Evolutionary conservation across 495 filamentous ascomycete species (phyloP).

Genomic region (Aspergillus baeticus): DNA sequence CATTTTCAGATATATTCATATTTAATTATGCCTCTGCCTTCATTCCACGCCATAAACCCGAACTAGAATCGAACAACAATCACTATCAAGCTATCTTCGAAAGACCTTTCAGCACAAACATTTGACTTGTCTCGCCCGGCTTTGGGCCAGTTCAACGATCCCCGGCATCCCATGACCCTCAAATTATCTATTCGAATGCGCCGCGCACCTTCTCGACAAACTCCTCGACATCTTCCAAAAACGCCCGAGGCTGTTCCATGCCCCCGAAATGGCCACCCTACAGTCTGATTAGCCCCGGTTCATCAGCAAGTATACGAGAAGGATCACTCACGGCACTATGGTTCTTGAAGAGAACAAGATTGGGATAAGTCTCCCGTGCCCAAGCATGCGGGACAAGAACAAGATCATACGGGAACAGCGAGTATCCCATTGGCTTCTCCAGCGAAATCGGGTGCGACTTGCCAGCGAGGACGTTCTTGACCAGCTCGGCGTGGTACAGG

Average conservation of each 20-base stretch:
- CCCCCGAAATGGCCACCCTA: slow-evolving; percentile 38
- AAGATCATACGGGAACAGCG: slow-evolving; percentile 56
- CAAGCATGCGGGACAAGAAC: slow-evolving; percentile 45
- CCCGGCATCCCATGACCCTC: too few relatives aligned
- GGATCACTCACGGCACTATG: slow-evolving; percentile 15
- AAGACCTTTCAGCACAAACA: too few relatives aligned
- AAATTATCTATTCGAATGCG: neutral
- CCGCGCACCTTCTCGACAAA: slow-evolving; percentile 48
- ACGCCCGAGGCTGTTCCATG: slow-evolving; percentile 16
- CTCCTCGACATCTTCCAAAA: slow-evolving; percentile 57
- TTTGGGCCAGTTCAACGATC: too few relatives aligned
- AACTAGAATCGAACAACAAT: too few relatives aligned
- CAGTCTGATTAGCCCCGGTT: too few relatives aligned
- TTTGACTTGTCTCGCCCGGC: too few relatives aligned
- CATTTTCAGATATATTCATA: too few relatives aligned
- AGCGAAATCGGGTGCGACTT: slow-evolving; percentile 26
- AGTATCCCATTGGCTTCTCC: slow-evolving; percentile 58
- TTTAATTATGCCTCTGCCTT: too few relatives aligned
- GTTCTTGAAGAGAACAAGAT: slow-evolving; percentile 43
- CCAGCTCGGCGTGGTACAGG: slow-evolving; percentile 53
- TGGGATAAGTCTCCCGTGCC: slow-evolving; percentile 41
- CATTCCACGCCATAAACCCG: too few relatives aligned
- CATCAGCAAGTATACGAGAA: neutral
- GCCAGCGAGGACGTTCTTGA: slow-evolving; percentile 26
- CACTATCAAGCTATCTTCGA: too few relatives aligned